These are phyloP conservation scores for Chlamydomonas applanata DNA, from an alignment of 139 green algal genomes.

Conservation along the genomic window DNA sequence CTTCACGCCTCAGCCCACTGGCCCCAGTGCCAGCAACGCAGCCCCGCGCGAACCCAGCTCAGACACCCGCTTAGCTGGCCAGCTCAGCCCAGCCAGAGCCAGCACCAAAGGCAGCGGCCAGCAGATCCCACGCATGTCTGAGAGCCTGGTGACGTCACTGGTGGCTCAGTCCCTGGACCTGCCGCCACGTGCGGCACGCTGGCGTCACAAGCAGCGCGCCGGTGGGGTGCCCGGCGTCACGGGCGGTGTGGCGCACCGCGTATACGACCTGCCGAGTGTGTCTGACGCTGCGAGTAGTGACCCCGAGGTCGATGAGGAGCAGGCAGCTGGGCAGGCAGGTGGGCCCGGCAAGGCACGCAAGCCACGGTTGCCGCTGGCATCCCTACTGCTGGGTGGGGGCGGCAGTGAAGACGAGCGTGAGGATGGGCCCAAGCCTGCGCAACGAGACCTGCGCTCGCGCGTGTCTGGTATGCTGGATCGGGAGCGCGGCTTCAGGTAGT, in stretches of 20 bases:
- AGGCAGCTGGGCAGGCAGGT: background rate
- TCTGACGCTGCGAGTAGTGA: background rate
- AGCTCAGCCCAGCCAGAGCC: slow-evolving; percentile 9
- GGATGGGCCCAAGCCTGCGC: too few species aligned
- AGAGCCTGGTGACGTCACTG: slow-evolving; percentile 55
- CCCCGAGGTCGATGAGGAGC: background rate
- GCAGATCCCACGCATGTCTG: slow-evolving; percentile 37
- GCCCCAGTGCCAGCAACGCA: background rate
- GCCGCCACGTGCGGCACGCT: slow-evolving; percentile 54
- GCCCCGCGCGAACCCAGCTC: too few species aligned
- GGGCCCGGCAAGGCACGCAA: slow-evolving; percentile 1
- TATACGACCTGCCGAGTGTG: background rate
- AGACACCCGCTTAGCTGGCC: background rate
- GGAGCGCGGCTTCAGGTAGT: slow-evolving; percentile 19
- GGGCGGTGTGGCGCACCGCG: background rate
- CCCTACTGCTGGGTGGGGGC: slow-evolving; percentile 12
- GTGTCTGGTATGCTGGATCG: slow-evolving; percentile 44
- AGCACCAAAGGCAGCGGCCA: slow-evolving; percentile 1
- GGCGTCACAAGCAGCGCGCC: slow-evolving; percentile 47
- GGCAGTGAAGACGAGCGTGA: background rate
- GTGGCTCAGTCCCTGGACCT: slow-evolving; percentile 79
- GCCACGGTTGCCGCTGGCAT: background rate
- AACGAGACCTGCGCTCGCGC: slow-evolving; percentile 19
- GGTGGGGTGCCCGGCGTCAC: background rate
- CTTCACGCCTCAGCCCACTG: too few species aligned